phyloP scores from a whole-genome alignment of 345 rosid genomes.

The Alliaria petiolata region DNA sequence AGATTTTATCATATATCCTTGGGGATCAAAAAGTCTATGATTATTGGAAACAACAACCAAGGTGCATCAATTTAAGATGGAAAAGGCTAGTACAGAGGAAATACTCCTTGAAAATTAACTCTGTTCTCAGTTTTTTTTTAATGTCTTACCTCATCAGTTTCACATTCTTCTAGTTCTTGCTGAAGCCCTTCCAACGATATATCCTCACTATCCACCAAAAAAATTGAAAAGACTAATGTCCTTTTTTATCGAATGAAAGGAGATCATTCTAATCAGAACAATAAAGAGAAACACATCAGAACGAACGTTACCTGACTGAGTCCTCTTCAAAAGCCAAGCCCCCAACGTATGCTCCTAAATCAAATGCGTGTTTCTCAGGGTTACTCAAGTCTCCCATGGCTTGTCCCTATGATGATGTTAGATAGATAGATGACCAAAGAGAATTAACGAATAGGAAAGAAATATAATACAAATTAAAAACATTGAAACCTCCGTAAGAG shows the following conservation, averaged over 20 bases:
- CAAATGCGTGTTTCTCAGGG: conserved; percentile 49
- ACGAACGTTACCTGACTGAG: conserved; percentile 47
- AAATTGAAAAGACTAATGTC: background rate
- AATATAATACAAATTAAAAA: no score
- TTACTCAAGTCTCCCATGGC: conserved; percentile 28
- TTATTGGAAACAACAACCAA: no score
- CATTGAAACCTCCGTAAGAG: background rate
- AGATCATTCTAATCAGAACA: background rate
- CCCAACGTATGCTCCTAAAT: conserved; percentile 81
- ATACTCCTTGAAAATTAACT: no score
- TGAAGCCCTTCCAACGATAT: conserved; percentile 89
- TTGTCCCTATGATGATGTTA: conserved; percentile 22
- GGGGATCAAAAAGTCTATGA: background rate
- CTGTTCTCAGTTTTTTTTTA: no score
- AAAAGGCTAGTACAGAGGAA: background rate
- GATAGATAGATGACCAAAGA: background rate
- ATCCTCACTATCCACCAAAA: conserved; percentile 58
- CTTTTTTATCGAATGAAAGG: background rate
- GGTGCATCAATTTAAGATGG: no score
- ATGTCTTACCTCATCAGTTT: conserved; percentile 83
- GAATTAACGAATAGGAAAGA: background rate
- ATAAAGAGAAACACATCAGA: background rate
- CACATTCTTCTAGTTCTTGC: conserved; percentile 89
- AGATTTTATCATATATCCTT: background rate
- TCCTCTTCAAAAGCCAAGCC: conserved; percentile 84